A percentile compares a stretch with the other conserved stretches of the same genome.
Evolutionary conservation across 495 filamentous ascomycete species (phyloP).

Genomic region (Podospora didyma): DNA sequence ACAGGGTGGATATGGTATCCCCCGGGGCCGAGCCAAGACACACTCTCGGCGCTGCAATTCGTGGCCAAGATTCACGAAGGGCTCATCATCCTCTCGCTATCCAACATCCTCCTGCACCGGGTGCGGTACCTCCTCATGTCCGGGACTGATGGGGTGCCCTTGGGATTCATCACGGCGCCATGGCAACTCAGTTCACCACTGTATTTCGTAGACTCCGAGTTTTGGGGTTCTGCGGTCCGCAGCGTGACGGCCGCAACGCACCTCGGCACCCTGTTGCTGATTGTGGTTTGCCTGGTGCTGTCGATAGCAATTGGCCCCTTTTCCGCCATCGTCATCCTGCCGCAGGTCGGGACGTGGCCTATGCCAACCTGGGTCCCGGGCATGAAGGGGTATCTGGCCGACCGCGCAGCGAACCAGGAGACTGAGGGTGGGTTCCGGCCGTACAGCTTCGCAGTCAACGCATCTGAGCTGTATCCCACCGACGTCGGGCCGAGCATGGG

Average conservation of each 20-base stretch:
- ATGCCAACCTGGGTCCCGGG: not conserved
- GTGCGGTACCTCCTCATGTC: conserved; percentile 1
- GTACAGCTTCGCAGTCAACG: not conserved
- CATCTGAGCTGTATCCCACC: not conserved
- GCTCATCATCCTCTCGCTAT: conserved; percentile 2
- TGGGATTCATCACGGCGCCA: not conserved
- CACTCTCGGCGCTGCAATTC: conserved; percentile 2
- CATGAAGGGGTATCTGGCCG: not conserved
- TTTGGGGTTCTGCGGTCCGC: not conserved
- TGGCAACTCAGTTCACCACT: conserved; percentile 1
- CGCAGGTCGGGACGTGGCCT: not conserved
- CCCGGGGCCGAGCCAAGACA: not conserved
- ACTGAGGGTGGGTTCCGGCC: not conserved
- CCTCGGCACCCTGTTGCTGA: not conserved
- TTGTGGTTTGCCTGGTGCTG: not conserved
- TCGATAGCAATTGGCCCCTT: not conserved
- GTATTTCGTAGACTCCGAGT: not conserved
- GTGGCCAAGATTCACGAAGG: conserved; percentile 7
- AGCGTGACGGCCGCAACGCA: not conserved
- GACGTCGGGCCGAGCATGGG: not conserved
- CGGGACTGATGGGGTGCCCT: not conserved
- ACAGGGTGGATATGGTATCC: not conserved
- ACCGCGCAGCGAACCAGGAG: not conserved
- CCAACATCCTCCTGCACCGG: conserved; percentile 6
- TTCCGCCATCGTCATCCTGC: not conserved